These are phyloP conservation scores for Amphirosellinia nigrospora DNA, from an alignment of 495 filamentous ascomycete species.

Conservation along the genomic window DNA sequence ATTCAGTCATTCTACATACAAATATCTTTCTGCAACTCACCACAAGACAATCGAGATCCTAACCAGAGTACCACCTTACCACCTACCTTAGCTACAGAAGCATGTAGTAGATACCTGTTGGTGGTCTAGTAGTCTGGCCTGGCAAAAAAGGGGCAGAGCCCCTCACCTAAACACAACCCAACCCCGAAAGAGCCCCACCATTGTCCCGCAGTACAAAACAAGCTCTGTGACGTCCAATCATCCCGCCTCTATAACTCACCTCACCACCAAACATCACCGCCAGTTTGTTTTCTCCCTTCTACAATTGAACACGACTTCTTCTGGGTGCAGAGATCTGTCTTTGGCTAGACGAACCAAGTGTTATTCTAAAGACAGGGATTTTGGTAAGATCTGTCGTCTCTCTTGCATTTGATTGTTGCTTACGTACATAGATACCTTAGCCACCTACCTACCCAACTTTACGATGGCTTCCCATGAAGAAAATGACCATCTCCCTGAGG, in stretches of 20 bases:
- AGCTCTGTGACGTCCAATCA: constrained; percentile 30
- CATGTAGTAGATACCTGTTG: neutral
- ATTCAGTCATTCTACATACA: neutral
- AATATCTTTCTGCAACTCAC: neutral
- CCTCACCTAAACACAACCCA: constrained; percentile 25
- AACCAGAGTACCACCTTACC: neutral
- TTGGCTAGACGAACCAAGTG: neutral
- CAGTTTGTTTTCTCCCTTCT: constrained; percentile 22
- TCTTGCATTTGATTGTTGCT: constrained; percentile 14
- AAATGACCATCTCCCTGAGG: constrained; percentile 84
- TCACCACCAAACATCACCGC: constrained; percentile 34
- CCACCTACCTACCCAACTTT: constrained; percentile 1
- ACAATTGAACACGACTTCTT: constrained; percentile 18
- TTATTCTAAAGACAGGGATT: neutral
- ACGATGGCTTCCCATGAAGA: constrained; percentile 75
- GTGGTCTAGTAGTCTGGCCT: neutral
- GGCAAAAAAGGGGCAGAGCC: constrained; percentile 25
- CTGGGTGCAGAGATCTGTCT: neutral
- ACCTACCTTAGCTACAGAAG: neutral
- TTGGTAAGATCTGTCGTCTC: constrained; percentile 11
- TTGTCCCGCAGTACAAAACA: constrained; percentile 29
- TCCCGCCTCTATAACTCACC: constrained; percentile 25
- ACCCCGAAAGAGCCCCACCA: constrained; percentile 25
- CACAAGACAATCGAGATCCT: neutral
- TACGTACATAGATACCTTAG: neutral